Evolutionary conservation across 106 monocot genomes (phyloP).

Genomic region (Cymbidium sinense): DNA sequence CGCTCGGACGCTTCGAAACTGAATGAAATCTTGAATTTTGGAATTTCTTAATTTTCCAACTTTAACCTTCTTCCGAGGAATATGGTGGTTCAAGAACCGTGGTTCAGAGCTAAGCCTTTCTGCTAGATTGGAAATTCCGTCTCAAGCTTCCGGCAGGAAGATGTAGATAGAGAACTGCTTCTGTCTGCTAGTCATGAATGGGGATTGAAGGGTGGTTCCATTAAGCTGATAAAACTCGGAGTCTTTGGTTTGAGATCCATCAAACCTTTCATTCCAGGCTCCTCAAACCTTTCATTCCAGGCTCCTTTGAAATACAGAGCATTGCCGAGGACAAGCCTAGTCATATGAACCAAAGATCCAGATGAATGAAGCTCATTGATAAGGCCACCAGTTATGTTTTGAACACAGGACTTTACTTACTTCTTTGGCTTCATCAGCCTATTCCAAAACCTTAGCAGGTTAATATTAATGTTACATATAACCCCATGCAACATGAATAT

Average conservation of each 20-base stretch:
- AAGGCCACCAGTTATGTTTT: constrained; percentile 43
- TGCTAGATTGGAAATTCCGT: constrained; percentile 38
- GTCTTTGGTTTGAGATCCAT: constrained; percentile 5
- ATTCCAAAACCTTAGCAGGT: background rate
- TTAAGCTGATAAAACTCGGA: constrained; percentile 19
- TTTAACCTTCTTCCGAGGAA: constrained; percentile 23
- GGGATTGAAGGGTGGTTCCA: constrained; percentile 7
- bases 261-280: constrained; percentile 24
- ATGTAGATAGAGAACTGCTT: constrained; percentile 79
- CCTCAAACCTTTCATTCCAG: constrained; percentile 23
- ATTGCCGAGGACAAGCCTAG: constrained; percentile 59
- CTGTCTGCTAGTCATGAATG: constrained; percentile 21
- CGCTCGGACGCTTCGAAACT: constrained; percentile 54
- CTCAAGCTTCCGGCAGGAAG: constrained; percentile 49
- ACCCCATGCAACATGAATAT: too few species aligned
- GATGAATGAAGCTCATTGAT: constrained; percentile 62
- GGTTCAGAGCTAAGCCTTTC: constrained; percentile 45
- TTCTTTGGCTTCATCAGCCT: constrained; percentile 51
- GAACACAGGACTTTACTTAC: constrained; percentile 76
- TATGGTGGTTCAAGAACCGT: constrained; percentile 31
- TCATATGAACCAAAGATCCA: constrained; percentile 40
- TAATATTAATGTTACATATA: background rate
- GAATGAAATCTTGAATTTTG: constrained; percentile 69
- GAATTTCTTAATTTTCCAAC: constrained; percentile 58
- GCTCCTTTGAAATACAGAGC: constrained; percentile 70